Evolutionary conservation across 345 rosid genomes (phyloP).

Genomic region (Raphanus raphanistrum): DNA sequence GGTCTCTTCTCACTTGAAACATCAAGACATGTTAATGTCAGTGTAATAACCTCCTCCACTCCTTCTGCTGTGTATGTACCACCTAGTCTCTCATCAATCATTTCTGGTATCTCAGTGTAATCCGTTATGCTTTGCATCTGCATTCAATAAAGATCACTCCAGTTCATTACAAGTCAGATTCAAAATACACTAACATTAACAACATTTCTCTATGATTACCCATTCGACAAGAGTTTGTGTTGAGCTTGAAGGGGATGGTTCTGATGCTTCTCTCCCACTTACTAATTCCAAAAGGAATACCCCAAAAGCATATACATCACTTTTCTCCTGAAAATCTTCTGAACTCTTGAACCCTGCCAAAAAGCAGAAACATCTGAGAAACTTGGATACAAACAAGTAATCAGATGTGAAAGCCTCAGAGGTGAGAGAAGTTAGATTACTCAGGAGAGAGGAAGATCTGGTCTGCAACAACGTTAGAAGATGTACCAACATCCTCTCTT

Average conservation of each 20-base stretch:
- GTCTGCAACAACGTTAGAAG: constrained; percentile 64
- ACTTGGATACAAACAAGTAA: background rate
- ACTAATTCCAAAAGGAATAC: constrained; percentile 86
- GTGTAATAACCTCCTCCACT: constrained; percentile 67
- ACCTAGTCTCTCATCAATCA: constrained; percentile 69
- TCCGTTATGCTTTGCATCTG: constrained; percentile 67
- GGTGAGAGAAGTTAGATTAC: constrained; percentile 40
- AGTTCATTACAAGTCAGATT: constrained; percentile 9
- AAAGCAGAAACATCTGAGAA: background rate
- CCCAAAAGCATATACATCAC: constrained; percentile 89
- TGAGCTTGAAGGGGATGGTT: constrained; percentile 52
- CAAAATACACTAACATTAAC: constrained; percentile 1
- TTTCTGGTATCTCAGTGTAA: constrained; percentile 47
- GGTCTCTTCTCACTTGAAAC: constrained; percentile 83
- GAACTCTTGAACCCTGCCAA: constrained; percentile 78
- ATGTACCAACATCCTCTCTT: constrained; percentile 75
- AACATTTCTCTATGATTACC: constrained; percentile 43
- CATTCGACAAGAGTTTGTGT: constrained; percentile 64
- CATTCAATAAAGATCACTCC: background rate
- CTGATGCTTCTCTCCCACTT: constrained; percentile 73
- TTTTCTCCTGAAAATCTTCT: constrained; percentile 86
- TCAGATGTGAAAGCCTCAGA: background rate
- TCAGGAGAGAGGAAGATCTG: constrained; percentile 89
- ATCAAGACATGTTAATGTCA: constrained; percentile 60
- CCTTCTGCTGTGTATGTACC: constrained; percentile 76